phyloP scores from a whole-genome alignment of 495 filamentous ascomycete species.

The Penicillium daleae region DNA sequence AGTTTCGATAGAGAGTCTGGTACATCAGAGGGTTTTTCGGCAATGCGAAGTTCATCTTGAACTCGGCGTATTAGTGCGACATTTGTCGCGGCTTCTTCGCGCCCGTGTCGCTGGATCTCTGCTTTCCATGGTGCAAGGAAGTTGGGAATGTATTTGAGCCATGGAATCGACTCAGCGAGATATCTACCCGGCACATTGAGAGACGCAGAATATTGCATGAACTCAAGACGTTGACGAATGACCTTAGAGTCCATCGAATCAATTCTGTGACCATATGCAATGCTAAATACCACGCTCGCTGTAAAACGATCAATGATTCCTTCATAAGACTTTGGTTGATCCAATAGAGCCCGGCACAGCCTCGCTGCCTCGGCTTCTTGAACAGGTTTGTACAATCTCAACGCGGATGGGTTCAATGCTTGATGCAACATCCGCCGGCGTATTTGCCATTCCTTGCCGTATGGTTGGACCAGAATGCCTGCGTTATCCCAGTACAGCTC shows the following conservation, averaged over 20 bases:
- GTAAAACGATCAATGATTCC: slow-evolving; percentile 28
- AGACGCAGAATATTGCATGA: slow-evolving; percentile 28
- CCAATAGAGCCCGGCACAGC: slow-evolving; percentile 37
- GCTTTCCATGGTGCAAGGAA: slow-evolving; percentile 35
- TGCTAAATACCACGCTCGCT: slow-evolving; percentile 33
- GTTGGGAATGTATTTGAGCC: slow-evolving; percentile 31
- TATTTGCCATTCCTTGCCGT: slow-evolving; percentile 49
- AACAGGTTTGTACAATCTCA: slow-evolving; percentile 52
- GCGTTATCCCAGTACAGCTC: slow-evolving; percentile 50
- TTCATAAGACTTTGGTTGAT: slow-evolving; percentile 24
- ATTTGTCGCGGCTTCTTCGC: slow-evolving; percentile 18
- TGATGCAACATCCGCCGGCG: slow-evolving; percentile 45
- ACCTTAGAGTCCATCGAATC: slow-evolving; percentile 24
- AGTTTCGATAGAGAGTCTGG: slow-evolving; percentile 36
- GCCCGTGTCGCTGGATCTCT: slow-evolving; percentile 23
- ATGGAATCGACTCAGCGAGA: slow-evolving; percentile 32
- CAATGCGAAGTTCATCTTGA: slow-evolving; percentile 15
- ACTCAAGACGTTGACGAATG: slow-evolving; percentile 24
- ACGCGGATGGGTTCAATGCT: slow-evolving; percentile 46
- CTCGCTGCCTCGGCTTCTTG: slow-evolving; percentile 45
- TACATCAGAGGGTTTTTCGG: slow-evolving; percentile 10
- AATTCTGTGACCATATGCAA: slow-evolving; percentile 38
- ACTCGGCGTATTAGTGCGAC: slow-evolving; percentile 19
- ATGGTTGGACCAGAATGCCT: slow-evolving; percentile 54
- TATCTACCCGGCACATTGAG: slow-evolving; percentile 28